Evolutionary conservation across 106 monocot species (phyloP).

Genomic region (Allium cepa): DNA sequence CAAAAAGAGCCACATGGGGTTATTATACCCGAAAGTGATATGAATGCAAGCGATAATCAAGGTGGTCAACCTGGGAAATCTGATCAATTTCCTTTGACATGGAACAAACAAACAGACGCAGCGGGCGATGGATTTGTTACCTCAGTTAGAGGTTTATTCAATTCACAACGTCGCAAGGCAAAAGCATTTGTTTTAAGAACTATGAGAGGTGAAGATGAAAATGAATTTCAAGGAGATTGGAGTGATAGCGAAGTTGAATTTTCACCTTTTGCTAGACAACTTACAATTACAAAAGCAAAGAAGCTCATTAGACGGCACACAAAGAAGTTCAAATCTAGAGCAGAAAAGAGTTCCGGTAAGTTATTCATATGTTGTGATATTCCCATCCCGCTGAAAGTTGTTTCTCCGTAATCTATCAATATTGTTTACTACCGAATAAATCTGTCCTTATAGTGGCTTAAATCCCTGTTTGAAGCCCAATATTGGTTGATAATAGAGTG

Average conservation of each 20-base stretch:
- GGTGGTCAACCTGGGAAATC: constrained; percentile 58
- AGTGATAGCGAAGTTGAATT: constrained; percentile 81
- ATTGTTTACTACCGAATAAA: too few species aligned
- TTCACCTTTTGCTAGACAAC: constrained; percentile 85
- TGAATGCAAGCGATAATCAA: constrained; percentile 76
- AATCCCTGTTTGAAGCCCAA: too few species aligned
- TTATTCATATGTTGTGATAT: constrained; percentile 1
- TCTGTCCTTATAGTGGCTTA: too few species aligned
- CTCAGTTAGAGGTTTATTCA: constrained; percentile 90
- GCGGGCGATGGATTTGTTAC: constrained; percentile 97
- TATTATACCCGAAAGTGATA: constrained; percentile 49
- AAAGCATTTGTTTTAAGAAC: constrained; percentile 79
- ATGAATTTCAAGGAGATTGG: constrained; percentile 71
- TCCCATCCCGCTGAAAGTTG: background rate
- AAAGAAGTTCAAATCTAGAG: constrained; percentile 69
- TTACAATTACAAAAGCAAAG: constrained; percentile 89
- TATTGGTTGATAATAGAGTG: too few species aligned
- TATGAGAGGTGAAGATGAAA: constrained; percentile 77
- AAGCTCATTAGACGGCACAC: constrained; percentile 72
- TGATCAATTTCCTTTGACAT: constrained; percentile 56
- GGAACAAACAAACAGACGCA: constrained; percentile 63
- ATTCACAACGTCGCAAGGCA: constrained; percentile 78
- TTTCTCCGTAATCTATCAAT: too few species aligned
- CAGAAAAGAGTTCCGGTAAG: constrained; percentile 46
- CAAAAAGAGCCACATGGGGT: constrained; percentile 39